phyloP scores from a whole-genome alignment of 1,284 basidiomycete genomes.

The Microbotryum violaceum region DNA sequence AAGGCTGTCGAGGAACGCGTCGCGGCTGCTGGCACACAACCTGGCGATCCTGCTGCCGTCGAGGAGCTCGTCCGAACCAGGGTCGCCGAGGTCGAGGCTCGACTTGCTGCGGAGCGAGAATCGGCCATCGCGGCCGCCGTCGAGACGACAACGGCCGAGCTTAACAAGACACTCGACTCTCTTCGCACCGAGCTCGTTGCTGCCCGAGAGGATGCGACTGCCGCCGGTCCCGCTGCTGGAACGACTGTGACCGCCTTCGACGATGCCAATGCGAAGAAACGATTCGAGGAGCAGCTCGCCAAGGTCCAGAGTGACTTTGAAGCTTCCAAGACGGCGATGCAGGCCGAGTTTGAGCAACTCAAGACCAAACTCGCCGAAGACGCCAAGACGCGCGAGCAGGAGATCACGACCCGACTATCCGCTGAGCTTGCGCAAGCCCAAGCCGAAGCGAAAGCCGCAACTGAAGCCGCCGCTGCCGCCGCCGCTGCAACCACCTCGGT shows the following conservation, averaged over 20 bases:
- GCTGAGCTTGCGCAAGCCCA: conserved; percentile 23
- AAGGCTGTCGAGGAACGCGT: conserved; percentile 11
- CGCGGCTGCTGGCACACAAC: conserved; percentile 9
- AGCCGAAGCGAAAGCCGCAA: conserved; percentile 8
- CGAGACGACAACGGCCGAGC: conserved; percentile 12
- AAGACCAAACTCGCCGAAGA: conserved; percentile 20
- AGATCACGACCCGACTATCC: conserved; percentile 18
- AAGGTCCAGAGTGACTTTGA: conserved; percentile 23
- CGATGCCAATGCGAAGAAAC: neutral
- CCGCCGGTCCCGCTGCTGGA: neutral
- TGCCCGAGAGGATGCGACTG: neutral
- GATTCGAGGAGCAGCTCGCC: conserved; percentile 4
- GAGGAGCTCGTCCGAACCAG: conserved; percentile 21
- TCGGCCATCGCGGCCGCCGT: conserved; percentile 22
- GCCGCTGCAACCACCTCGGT: neutral
- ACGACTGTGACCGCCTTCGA: neutral
- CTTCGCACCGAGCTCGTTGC: conserved; percentile 12
- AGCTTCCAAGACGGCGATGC: conserved; percentile 19
- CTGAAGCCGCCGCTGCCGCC: neutral
- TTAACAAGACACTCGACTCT: conserved; percentile 20
- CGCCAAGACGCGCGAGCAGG: conserved; percentile 23
- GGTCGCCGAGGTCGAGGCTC: conserved; percentile 19
- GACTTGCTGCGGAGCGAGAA: conserved; percentile 16
- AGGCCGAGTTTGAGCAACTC: conserved; percentile 20
- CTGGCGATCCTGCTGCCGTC: conserved; percentile 19